These are phyloP conservation scores for Scedosporium dehoogii DNA, from an alignment of 2,329 filamentous ascomycete species.

Conservation along the genomic window DNA sequence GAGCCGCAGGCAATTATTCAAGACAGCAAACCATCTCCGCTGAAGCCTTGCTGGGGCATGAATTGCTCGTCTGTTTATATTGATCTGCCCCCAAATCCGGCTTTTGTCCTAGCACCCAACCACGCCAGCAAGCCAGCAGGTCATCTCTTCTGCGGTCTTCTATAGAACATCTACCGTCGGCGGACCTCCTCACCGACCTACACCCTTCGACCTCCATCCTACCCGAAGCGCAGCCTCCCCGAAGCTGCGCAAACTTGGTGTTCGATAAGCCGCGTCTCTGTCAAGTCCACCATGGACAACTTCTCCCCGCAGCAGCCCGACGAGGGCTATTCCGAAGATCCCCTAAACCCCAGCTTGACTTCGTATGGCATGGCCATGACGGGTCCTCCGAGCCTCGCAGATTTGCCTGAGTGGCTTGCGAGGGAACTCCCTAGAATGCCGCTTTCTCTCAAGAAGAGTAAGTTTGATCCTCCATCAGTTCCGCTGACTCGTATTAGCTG, in stretches of 20 bases:
- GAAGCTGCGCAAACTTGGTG: too few species aligned
- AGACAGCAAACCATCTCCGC: too few species aligned
- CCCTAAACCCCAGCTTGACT: constrained; percentile 33
- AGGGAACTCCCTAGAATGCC: constrained; percentile 40
- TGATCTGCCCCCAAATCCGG: background rate
- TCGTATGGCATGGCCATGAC: constrained; percentile 20
- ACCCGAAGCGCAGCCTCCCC: background rate
- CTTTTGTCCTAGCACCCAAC: background rate
- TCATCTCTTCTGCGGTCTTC: background rate
- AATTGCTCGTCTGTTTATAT: background rate
- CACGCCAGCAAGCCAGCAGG: background rate
- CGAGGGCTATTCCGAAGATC: constrained; percentile 81
- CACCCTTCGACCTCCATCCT: background rate
- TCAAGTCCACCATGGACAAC: background rate
- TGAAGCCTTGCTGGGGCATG: too few species aligned
- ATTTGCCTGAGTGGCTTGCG: constrained; percentile 39
- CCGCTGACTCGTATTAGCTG: background rate
- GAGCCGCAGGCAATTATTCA: too few species aligned
- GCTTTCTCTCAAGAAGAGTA: constrained; percentile 38
- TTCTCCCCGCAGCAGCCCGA: constrained; percentile 52
- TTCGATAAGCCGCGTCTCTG: background rate
- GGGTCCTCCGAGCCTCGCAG: constrained; percentile 26
- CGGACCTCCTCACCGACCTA: background rate
- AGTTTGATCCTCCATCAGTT: constrained; percentile 13
- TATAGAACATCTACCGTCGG: too few species aligned